These are phyloP conservation scores for Pezicula radicicola DNA, from an alignment of 2,329 filamentous ascomycete genomes.

Conservation along the genomic window DNA sequence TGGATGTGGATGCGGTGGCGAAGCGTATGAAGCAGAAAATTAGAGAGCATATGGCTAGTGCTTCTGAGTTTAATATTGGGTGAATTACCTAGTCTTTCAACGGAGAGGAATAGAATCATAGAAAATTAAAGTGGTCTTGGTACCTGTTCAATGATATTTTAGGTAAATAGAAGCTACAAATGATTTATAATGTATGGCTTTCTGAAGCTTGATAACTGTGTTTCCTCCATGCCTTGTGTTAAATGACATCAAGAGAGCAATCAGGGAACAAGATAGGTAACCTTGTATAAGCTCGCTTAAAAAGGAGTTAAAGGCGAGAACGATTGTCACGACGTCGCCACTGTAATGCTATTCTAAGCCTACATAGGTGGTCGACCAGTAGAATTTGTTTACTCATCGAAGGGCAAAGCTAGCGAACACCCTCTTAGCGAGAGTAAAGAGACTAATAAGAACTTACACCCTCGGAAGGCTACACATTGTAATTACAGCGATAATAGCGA, in stretches of 20 bases:
- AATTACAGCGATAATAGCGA: constrained; percentile 8
- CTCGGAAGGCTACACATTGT: not conserved
- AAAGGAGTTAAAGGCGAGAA: too few species aligned
- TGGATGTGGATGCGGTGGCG: constrained; percentile 55
- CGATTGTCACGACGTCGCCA: constrained; percentile 14
- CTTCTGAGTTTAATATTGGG: constrained; percentile 68
- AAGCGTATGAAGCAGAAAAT: constrained; percentile 65
- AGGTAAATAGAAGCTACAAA: too few species aligned
- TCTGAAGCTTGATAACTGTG: too few species aligned
- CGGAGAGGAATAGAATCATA: too few species aligned
- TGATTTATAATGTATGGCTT: too few species aligned
- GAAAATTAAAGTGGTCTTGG: too few species aligned
- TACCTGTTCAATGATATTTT: too few species aligned
- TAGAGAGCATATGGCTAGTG: constrained; percentile 50
- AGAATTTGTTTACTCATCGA: constrained; percentile 24
- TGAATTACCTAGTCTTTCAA: constrained; percentile 24
- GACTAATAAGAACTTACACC: constrained; percentile 1
- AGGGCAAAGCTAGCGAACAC: constrained; percentile 18
- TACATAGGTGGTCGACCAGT: constrained; percentile 19
- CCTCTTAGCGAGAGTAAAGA: constrained; percentile 17
- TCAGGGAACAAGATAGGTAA: too few species aligned
- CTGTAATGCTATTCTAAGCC: constrained; percentile 21
- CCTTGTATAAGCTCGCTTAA: too few species aligned
- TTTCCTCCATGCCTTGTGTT: too few species aligned
- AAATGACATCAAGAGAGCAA: too few species aligned